Evolutionary conservation across 139 green algal species (phyloP), one percentile per base, ranked within the genome.

Genomic region (Asterochloris sp.): DNA sequence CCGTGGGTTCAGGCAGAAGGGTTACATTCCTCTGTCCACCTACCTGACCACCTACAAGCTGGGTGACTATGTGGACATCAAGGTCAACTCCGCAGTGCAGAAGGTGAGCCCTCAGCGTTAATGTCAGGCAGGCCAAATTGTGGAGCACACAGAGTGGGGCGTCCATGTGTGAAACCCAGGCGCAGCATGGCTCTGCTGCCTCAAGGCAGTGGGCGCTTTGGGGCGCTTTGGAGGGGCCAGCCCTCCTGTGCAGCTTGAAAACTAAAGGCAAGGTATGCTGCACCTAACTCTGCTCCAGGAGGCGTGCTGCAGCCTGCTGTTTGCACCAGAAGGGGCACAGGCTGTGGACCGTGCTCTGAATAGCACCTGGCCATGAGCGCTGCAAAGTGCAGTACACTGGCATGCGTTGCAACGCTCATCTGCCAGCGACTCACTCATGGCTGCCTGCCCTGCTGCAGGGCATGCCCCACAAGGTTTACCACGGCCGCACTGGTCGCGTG

Each of bases 381-480:
- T 63, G 23, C 11, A 24, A 11, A 13, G 69, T 16, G 24, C 21
- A 15, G 15, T 10, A 77, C 73, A 64, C 13, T 78, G 74, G 0
- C 17, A 21, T 78, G 19, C 17, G 66, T 24, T 26, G 66, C 66
- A 71, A 10, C 17, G 8, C 66, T 71, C 66, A 71, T 4, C 1
- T 71, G 66, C 66, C 2, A 26, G 66, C 21, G 73, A n/a, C 23
- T 15, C 10, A 62, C 26, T 61, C 14, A 16, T 27, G 24, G 47
- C 14, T 47, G 10, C 38, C 62, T 23, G 19, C 23, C 12, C 23
- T 60, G 11, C 61, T 89, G 78, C 91, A 98, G 94, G 97, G 97
- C 84, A 99, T 99, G 97, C 96, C 97, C 17, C 92, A 97, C 93
- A 99, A 99, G 92, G 96, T 92, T 88, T 99, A 99, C 92, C 97